phyloP scores from a whole-genome alignment of 306 rosid genomes.

The Erythrophleum fordii region DNA sequence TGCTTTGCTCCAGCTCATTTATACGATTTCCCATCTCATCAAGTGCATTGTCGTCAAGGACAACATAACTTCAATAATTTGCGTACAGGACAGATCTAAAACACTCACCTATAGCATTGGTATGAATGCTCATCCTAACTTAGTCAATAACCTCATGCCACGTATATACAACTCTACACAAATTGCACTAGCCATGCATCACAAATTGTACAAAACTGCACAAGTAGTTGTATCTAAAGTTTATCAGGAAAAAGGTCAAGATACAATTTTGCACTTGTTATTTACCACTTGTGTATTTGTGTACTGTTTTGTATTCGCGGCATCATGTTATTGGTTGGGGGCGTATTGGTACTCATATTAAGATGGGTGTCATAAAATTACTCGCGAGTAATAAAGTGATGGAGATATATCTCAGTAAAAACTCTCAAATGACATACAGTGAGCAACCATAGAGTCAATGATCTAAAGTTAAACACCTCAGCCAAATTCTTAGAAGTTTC shows the following conservation, averaged over 20 bases:
- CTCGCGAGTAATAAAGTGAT: background rate
- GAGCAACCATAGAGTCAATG: background rate
- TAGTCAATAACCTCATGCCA: conserved; percentile 27
- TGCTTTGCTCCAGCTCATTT: conserved; percentile 88
- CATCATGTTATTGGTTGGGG: too few relatives aligned
- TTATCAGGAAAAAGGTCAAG: background rate
- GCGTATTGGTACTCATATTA: background rate
- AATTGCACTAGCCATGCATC: background rate
- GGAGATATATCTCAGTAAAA: background rate
- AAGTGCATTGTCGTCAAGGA: conserved; percentile 75
- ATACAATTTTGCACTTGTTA: background rate
- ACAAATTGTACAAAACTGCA: conserved; percentile 28
- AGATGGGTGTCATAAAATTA: background rate
- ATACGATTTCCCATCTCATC: conserved; percentile 95
- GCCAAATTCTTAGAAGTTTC: conserved; percentile 2
- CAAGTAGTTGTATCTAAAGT: conserved; percentile 4
- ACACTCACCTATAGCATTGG: conserved; percentile 15
- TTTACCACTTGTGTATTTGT: background rate
- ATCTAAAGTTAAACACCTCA: conserved; percentile 11
- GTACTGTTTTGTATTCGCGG: background rate
- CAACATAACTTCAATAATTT: conserved; percentile 38
- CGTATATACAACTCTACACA: background rate
- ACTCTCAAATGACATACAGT: conserved; percentile 7
- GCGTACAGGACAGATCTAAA: conserved; percentile 26
- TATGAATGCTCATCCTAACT: conserved; percentile 12